Conservation (phyloP, 1,139 yeast species). For the Kazachstania sp. region DNA sequence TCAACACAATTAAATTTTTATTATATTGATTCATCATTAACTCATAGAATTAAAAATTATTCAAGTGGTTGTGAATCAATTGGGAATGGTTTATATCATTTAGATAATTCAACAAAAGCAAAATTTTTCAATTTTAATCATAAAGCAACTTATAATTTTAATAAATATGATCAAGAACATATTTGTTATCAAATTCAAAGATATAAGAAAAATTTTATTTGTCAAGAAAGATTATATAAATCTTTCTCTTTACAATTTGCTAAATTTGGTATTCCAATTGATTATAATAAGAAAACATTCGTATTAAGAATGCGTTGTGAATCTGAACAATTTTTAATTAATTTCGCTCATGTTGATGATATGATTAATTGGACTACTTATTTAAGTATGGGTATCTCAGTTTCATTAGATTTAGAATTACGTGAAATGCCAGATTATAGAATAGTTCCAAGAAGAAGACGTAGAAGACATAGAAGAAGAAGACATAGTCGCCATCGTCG, state of each 20-base stretch:
- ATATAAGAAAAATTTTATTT: slow-evolving; percentile 29
- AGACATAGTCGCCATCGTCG: slow-evolving; percentile 5
- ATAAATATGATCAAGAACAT: slow-evolving; percentile 27
- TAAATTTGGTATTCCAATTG: slow-evolving; percentile 60
- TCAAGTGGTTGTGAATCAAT: slow-evolving; percentile 20
- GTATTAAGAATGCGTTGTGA: slow-evolving; percentile 58
- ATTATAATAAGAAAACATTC: slow-evolving; percentile 38
- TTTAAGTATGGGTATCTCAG: slow-evolving; percentile 52
- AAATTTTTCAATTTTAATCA: slow-evolving; percentile 1
- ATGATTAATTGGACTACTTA: slow-evolving; percentile 61
- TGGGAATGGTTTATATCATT: not conserved
- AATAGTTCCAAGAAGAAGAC: slow-evolving; percentile 65
- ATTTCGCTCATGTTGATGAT: slow-evolving; percentile 47
- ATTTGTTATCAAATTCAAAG: slow-evolving; percentile 25
- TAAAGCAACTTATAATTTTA: slow-evolving; percentile 17
- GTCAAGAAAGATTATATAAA: slow-evolving; percentile 35
- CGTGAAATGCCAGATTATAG: slow-evolving; percentile 60
- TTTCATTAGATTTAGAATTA: slow-evolving; percentile 50
- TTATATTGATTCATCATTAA: slow-evolving; percentile 27
- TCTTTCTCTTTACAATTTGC: slow-evolving; percentile 64
- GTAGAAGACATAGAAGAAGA: slow-evolving; percentile 24
- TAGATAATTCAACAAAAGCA: not conserved
- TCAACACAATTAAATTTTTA: slow-evolving; percentile 69
- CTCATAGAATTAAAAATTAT: slow-evolving; percentile 18
- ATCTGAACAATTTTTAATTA: slow-evolving; percentile 56